These are phyloP conservation scores for Sordariomycetes sp. DNA, from an alignment of 2,329 filamentous ascomycete species.

Conservation along the genomic window DNA sequence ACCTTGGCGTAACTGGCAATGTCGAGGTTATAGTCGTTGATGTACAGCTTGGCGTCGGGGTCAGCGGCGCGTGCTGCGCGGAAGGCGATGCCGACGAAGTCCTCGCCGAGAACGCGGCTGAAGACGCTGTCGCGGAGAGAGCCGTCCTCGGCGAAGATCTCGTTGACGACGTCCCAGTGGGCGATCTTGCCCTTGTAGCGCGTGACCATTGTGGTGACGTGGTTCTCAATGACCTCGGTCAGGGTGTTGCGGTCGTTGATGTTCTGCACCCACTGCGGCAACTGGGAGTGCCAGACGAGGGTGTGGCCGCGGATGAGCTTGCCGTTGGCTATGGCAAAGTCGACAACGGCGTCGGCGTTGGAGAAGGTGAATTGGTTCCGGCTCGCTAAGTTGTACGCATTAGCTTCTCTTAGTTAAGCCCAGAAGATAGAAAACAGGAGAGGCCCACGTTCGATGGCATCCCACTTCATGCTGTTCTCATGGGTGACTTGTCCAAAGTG, in stretches of 20 bases:
- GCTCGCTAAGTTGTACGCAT: neutral
- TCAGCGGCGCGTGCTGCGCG: slow-evolving; percentile 54
- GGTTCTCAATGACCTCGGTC: slow-evolving; percentile 41
- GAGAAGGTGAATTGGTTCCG: slow-evolving; percentile 40
- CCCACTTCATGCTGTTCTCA: slow-evolving; percentile 63
- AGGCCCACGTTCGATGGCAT: slow-evolving; percentile 30
- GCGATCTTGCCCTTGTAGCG: slow-evolving; percentile 51
- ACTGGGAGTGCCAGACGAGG: slow-evolving; percentile 49
- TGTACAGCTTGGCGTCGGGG: slow-evolving; percentile 55
- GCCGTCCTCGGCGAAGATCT: slow-evolving; percentile 50
- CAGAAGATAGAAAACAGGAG: neutral
- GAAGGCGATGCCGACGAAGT: slow-evolving; percentile 59
- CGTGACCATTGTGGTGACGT: slow-evolving; percentile 42
- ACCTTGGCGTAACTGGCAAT: slow-evolving; percentile 42
- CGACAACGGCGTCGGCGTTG: slow-evolving; percentile 42
- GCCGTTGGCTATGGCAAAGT: slow-evolving; percentile 41
- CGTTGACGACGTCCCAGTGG: slow-evolving; percentile 51
- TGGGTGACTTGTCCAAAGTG: slow-evolving; percentile 54
- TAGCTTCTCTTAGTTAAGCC: neutral
- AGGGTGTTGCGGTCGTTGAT: slow-evolving; percentile 38
- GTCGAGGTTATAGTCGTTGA: slow-evolving; percentile 63
- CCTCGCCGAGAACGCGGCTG: slow-evolving; percentile 54
- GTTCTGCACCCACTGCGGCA: slow-evolving; percentile 44
- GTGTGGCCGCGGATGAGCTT: slow-evolving; percentile 53
- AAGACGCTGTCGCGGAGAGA: slow-evolving; percentile 47